These are phyloP conservation scores for Pythium phragmiticola DNA, from an alignment of 352 stramenopile genomes.

Conservation along the genomic window DNA sequence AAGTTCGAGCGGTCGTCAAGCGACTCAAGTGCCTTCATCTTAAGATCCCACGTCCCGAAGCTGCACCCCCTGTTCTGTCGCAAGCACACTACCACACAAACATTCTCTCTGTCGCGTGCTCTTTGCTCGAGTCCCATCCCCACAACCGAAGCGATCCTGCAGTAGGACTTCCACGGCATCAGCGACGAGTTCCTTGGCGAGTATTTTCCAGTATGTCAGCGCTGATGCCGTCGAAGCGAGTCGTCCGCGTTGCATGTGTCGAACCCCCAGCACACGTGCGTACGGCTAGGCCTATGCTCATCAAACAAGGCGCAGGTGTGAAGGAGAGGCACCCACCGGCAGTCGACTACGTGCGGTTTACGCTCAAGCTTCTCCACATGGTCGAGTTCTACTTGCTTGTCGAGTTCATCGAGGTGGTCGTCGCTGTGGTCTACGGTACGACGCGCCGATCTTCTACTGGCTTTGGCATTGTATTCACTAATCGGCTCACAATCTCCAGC, in stretches of 20 bases:
- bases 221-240: too few relatives aligned
- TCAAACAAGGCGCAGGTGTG: too few relatives aligned
- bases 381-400: slow-evolving; percentile 17
- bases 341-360: slow-evolving; percentile 4
- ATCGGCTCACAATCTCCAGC: not conserved
- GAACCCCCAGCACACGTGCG: too few relatives aligned
- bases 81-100: not conserved
- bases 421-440: slow-evolving; percentile 15
- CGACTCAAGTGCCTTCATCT: not conserved
- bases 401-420: slow-evolving; percentile 11
- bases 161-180: too few relatives aligned
- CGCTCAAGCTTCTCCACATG: slow-evolving; percentile 13
- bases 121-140: not conserved
- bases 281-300: too few relatives aligned
- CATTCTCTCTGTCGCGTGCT: not conserved
- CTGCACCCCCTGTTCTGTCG: not conserved
- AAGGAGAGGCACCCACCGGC: not conserved
- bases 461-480: not conserved
- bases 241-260: too few relatives aligned
- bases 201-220: too few relatives aligned
- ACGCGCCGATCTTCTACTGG: not conserved
- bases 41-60: not conserved
- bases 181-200: too few relatives aligned
- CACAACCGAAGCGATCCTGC: not conserved
- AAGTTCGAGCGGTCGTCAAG: not conserved